Base-by-base conservation (phyloP, 78 protist genomes). In the Capsaspora owczarzaki region DNA sequence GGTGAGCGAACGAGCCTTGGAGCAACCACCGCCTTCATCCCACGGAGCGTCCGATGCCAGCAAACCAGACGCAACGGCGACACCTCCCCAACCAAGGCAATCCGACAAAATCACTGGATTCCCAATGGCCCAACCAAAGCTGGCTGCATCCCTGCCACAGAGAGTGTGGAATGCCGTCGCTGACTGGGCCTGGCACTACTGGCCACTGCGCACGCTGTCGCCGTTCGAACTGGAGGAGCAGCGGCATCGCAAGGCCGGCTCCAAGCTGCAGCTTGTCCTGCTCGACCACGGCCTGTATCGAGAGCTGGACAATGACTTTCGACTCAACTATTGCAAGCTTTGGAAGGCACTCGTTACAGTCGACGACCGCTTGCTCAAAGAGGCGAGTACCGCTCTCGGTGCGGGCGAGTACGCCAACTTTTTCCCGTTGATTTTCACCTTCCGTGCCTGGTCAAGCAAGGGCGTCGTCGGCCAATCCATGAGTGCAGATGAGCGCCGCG, bases 261-360 rank as follows among this genome's bases (percentile, higher is more conserved):
- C 60, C 53, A 31, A 6, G 61, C 56, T 25, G 42, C 86, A 84
- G 80, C 40, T 90, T 0, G 90, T 90, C 43, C 74, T 90, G 23
- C 87, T 90, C 2, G 93, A 90, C 75, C 93, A 90, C 76, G 93
- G 93, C 38, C 89, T 90, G n/a, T 90, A 87, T 69, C 70, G 74
- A 20, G 82, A 87, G 37, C 41, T 82, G 20, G 44, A 1, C 38
- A 78, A 63, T 22, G 72, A 31, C 40, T 43, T 84, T 38, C 78
- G 86, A 10, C 4, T 14, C 19, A 31, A 38, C 8, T 81, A 82
- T 44, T 53, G 86, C n/a, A 23, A 44, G 33, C 71, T 89, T 29
- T 89, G 93, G 93, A 42, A 46, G 37, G 60, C 80, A 22, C 42
- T 76, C 38, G 27, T 76, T 6, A 19, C 27, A 16, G 2, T 23